Conservation (phyloP, 192 early-diverging fungal genomes). For the Coemansia sp. region DNA sequence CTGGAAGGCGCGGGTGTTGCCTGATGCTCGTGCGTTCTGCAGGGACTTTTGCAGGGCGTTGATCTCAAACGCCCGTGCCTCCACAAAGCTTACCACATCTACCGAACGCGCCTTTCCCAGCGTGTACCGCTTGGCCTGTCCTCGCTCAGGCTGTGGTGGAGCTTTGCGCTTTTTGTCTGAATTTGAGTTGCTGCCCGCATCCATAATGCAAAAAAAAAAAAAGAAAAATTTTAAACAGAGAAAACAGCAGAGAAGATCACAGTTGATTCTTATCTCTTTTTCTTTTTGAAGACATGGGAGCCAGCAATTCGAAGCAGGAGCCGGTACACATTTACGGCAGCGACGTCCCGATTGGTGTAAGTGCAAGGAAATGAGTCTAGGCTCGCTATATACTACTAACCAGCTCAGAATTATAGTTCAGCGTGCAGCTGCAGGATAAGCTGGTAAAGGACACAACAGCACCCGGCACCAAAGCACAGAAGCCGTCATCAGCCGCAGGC, state of each 20-base stretch:
- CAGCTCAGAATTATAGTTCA: conserved; percentile 20
- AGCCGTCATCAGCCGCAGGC: conserved; percentile 2
- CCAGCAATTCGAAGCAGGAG: conserved; percentile 47
- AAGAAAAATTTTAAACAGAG: conserved; percentile 1
- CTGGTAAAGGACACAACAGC: conserved; percentile 26
- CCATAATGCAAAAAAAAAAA: neutral
- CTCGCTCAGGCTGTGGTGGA: neutral
- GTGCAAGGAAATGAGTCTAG: conserved; percentile 1
- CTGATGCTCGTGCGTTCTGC: conserved; percentile 55
- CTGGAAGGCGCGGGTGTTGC: conserved; percentile 78
- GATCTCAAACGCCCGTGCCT: conserved; percentile 84
- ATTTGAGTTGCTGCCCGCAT: neutral
- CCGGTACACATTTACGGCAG: conserved; percentile 43
- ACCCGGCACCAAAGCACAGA: neutral
- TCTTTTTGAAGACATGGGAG: conserved; percentile 25
- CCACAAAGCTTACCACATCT: conserved; percentile 45
- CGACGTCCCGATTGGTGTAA: conserved; percentile 47
- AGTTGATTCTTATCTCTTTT: too few species aligned
- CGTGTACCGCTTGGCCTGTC: conserved; percentile 10
- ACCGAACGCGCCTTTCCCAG: conserved; percentile 44
- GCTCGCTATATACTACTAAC: too few species aligned
- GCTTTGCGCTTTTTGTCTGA: conserved; percentile 5
- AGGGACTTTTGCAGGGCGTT: conserved; percentile 79
- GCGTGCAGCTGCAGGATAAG: conserved; percentile 35
- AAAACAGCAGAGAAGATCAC: too few species aligned